phyloP scores from a whole-genome alignment of 208 protist species.

The Wallacemonas collosoma region DNA sequence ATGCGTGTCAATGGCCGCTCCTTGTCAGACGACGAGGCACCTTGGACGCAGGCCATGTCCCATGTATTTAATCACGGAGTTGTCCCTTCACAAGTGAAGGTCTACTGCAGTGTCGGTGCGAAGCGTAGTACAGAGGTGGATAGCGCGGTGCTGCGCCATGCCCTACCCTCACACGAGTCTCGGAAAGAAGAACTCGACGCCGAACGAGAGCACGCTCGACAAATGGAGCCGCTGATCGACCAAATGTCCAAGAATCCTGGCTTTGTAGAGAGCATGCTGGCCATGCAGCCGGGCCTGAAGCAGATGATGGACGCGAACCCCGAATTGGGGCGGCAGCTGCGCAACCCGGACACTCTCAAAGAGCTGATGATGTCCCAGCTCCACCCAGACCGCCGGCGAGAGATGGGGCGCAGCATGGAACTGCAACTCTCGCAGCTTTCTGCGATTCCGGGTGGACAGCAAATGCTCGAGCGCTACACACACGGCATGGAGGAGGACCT shows the following conservation, averaged over 20 bases:
- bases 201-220: slow-evolving; percentile 39
- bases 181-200: slow-evolving; percentile 32
- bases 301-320: slow-evolving; percentile 57
- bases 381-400: slow-evolving; percentile 61
- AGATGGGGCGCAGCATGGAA: slow-evolving; percentile 53
- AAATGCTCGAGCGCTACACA: slow-evolving; percentile 67
- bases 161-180: slow-evolving; percentile 33
- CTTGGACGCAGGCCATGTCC: slow-evolving; percentile 37
- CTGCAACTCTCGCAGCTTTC: slow-evolving; percentile 74
- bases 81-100: slow-evolving; percentile 38
- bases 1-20: slow-evolving; percentile 64
- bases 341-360: slow-evolving; percentile 75
- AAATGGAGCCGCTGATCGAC: slow-evolving; percentile 81
- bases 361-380: slow-evolving; percentile 68
- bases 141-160: slow-evolving; percentile 54
- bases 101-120: slow-evolving; percentile 59
- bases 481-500: slow-evolving; percentile 27
- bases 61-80: slow-evolving; percentile 19
- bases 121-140: slow-evolving; percentile 26
- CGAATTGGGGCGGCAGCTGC: slow-evolving; percentile 50
- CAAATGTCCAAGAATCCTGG: slow-evolving; percentile 55
- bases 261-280: slow-evolving; percentile 56
- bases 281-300: slow-evolving; percentile 44
- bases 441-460: slow-evolving; percentile 60
- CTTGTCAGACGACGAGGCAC: slow-evolving; percentile 41